These are phyloP conservation scores for Stenogyne calaminthoides DNA, from an alignment of 305 asterid species.

Conservation along the genomic window DNA sequence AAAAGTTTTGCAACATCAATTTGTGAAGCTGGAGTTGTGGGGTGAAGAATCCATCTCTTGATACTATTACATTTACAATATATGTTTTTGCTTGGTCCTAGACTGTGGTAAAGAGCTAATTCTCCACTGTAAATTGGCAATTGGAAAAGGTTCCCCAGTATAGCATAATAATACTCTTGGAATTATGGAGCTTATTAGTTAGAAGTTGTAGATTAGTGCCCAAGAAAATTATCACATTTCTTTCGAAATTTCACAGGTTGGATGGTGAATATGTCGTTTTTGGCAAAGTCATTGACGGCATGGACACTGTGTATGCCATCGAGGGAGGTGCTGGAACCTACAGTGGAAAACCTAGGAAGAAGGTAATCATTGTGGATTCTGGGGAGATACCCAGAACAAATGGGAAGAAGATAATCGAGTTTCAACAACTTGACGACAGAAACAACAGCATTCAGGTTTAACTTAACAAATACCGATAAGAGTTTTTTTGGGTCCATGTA, in stretches of 20 bases:
- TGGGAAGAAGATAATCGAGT: conserved; percentile 72
- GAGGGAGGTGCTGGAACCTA: conserved; percentile 98
- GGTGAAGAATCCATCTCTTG: conserved; percentile 1
- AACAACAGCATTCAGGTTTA: conserved; percentile 25
- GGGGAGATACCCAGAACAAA: conserved; percentile 91
- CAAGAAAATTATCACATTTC: neutral
- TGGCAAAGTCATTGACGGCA: conserved; percentile 91
- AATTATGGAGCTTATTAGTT: neutral
- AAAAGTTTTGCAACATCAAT: neutral
- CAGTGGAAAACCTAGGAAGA: conserved; percentile 95
- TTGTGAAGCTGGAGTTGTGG: conserved; percentile 7
- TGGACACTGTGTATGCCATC: conserved; percentile 90
- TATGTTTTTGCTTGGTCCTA: neutral
- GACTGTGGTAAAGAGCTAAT: neutral
- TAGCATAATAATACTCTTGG: neutral
- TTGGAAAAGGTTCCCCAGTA: neutral
- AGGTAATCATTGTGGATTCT: conserved; percentile 75
- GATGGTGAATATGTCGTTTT: conserved; percentile 95
- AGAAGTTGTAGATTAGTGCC: neutral
- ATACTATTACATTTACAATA: neutral
- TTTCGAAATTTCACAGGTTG: conserved; percentile 58
- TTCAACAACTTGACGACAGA: conserved; percentile 35
- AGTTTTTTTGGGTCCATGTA: neutral
- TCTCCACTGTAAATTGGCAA: neutral
- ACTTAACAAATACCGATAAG: conserved; percentile 20